Conservation (phyloP, 345 rosid genomes). For the Euphorbia lathyris region DNA sequence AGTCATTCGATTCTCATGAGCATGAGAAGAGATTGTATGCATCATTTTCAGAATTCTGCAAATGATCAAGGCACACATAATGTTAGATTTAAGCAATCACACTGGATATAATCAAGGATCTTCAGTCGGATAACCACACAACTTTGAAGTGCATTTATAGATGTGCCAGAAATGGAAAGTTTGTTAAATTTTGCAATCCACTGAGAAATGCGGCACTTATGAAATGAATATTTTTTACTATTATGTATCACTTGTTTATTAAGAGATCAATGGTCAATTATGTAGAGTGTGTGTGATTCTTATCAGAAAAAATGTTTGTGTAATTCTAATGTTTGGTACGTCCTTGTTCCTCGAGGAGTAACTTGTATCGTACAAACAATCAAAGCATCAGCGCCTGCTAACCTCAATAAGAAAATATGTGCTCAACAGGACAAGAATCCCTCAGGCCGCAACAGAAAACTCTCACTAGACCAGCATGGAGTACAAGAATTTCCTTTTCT, state of each 20-base stretch:
- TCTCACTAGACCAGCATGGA: neutral
- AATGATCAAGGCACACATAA: constrained; percentile 20
- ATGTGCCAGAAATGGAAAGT: neutral
- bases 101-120: constrained; percentile 13
- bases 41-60: constrained; percentile 92
- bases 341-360: neutral
- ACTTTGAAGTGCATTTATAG: neutral
- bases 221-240: neutral
- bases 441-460: neutral
- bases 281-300: neutral
- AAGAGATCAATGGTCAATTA: neutral
- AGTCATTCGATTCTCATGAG: constrained; percentile 89
- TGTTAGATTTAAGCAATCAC: constrained; percentile 17
- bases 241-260: neutral
- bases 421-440: neutral
- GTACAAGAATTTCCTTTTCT: neutral
- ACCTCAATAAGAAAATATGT: neutral
- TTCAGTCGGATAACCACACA: constrained; percentile 13
- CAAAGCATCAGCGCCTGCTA: neutral
- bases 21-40: constrained; percentile 75
- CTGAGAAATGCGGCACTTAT: neutral
- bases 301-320: neutral
- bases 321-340: neutral
- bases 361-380: neutral
- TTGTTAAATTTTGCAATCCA: neutral